phyloP scores from a whole-genome alignment of 305 asterid genomes.

The Euphrasia arctica region DNA sequence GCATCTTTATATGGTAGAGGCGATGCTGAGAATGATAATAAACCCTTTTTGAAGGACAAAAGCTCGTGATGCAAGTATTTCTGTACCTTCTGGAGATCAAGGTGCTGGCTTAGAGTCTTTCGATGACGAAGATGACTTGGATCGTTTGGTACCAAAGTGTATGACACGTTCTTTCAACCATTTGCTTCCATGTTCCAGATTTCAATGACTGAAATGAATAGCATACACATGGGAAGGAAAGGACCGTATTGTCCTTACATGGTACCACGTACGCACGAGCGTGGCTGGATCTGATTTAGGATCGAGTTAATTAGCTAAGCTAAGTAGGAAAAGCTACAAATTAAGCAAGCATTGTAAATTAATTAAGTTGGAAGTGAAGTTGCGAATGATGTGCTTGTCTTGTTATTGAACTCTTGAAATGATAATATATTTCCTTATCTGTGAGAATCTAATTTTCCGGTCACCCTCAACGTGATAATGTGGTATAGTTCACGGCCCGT shows the following conservation, averaged over 20 bases:
- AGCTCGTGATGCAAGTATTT: neutral
- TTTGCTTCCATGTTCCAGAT: conserved; percentile 27
- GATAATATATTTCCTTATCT: conserved; percentile 3
- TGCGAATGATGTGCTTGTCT: conserved; percentile 15
- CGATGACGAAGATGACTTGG: conserved; percentile 19
- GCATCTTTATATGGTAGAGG: neutral
- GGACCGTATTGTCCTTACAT: neutral
- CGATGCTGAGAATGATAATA: conserved; percentile 16
- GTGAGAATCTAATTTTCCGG: neutral
- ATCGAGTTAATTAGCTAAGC: conserved; percentile 3
- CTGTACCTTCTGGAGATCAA: conserved; percentile 14
- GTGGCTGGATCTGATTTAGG: conserved; percentile 9
- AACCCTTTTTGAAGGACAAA: conserved; percentile 24
- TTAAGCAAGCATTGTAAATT: neutral
- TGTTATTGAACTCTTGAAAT: neutral
- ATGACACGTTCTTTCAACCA: conserved; percentile 19
- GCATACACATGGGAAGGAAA: conserved; percentile 3
- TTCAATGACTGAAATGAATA: neutral
- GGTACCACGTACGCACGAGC: neutral
- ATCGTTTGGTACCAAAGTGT: conserved; percentile 18
- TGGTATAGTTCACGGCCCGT: too few relatives aligned
- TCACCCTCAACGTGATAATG: neutral
- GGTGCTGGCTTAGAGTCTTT: conserved; percentile 4
- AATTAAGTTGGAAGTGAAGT: neutral
- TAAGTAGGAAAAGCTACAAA: neutral